Evolutionary conservation across 1,284 basidiomycete genomes (phyloP), one percentile per base, ranked within the genome.

Genomic region (Naganishia liquefaciens): DNA sequence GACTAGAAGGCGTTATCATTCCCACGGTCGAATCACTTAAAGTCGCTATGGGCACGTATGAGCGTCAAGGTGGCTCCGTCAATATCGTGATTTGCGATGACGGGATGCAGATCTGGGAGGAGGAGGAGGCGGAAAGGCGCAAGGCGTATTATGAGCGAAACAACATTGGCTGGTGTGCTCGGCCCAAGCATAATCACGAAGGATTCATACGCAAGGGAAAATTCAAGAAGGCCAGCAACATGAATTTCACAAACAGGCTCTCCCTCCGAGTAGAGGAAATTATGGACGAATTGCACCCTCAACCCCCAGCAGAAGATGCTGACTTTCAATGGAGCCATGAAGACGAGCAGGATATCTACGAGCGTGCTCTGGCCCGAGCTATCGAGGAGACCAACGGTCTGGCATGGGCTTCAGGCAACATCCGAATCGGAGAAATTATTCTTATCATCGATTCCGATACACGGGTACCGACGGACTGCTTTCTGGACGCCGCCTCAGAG

Each of bases 141-240:
- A 84, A 86, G 28, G 77, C 83, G 27, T 92, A 87, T 75, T 93
- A 93, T 73, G 85, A 87, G 25, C 86, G 87, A 58, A 88, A 91
- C 73, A 87, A 86, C 71, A 88, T 91, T 71, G 89, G 87, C 42
- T 92, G 88, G 85, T 87, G 91, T 64, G 87, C 90, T 25, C 86
- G 91, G 54, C 90, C 91, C 3, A 82, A 82, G 52, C 86, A 89
- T 74, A 84, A 86, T 71, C 70, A 76, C 21, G 85, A 85, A 72
- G 89, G 88, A 0, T 93, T 86, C 80, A 82, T 85, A 63, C 88
- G 91, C 61, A 87, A 88, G n/a, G 91, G 91, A 67, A 85, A 89
- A 33, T 93, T 92, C 82, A 92, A 93, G 82, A 93, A 93, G 78
- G 90, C 89, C 0, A 87, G 86, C 0, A 93, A 93, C 77, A 89